Base-by-base conservation (phyloP, 2,329 filamentous ascomycete genomes). In the Sclerotinia subarctica region DNA sequence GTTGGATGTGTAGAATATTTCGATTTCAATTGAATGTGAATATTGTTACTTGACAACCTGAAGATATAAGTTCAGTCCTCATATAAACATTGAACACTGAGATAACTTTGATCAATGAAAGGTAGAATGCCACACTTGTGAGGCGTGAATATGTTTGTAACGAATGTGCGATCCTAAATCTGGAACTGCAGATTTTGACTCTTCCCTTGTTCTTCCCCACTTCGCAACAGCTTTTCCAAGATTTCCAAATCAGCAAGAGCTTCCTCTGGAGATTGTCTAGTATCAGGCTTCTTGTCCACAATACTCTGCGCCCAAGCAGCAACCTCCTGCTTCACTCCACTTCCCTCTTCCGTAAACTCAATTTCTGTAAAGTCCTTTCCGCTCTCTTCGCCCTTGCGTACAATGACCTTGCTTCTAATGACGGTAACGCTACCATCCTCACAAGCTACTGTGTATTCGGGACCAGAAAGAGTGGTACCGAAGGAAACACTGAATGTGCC, bases 201-300 rank as follows among this genome's bases (percentile, higher is more conserved):
- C 56, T 70, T 63, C 5, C 76, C 79, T 51, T 76, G 73, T 15
- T 69, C 72, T 65, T 78, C 76, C 26, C 78, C 77, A 69, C 77
- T 78, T 64, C 66, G 71, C 54, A 79, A 63, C 75, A 79, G 76
- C 65, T 76, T 74, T 68, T 77, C 74, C 59, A 77, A 46, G 26
- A 77, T 71, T 69, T 77, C 75, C 66, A 77, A 68, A 69, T 76
- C 75, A 6, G 73, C 74, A 44, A 77, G 63, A 10, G 73, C 74
- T 47, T 74, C 57, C 49, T 72, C 69, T 21, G 75, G 75, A 46
- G 68, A 71, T 62, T 75, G 74, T 35, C 54, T 69, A 10, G 71
- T 57, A 66, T 77, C 67, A 7, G 72, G 64, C 62, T 70, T 72
- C 4, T 74, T 74, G 15, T 71, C 68, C 26, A 65, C 64, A 29